Evolutionary conservation across 2,329 filamentous ascomycete species (phyloP).

Genomic region (Endoconidiophora laricicola): DNA sequence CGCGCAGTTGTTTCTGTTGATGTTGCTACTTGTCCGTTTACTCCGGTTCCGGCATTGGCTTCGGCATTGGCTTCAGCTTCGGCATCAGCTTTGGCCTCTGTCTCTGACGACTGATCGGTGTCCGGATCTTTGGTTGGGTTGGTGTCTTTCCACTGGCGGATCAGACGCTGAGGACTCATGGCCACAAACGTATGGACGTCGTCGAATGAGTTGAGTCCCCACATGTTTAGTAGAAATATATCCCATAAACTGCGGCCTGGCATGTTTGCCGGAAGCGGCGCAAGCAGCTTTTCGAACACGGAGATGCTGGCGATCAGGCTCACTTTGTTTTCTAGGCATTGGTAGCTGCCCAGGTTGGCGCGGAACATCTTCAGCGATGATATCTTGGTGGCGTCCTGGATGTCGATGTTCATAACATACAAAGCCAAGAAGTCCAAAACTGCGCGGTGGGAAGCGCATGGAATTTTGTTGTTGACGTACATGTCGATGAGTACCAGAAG

Average conservation of each 20-base stretch:
- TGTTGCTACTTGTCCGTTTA: slow-evolving; percentile 10
- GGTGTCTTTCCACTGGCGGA: slow-evolving; percentile 1
- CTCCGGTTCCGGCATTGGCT: slow-evolving; percentile 36
- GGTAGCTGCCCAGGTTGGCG: slow-evolving; percentile 16
- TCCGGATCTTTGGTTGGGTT: neutral
- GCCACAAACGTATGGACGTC: slow-evolving; percentile 63
- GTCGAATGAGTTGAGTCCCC: slow-evolving; percentile 70
- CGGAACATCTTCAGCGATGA: neutral
- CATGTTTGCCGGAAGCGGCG: slow-evolving; percentile 32
- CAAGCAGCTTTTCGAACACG: slow-evolving; percentile 42
- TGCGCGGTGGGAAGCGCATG: slow-evolving; percentile 52
- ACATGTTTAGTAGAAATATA: slow-evolving; percentile 62
- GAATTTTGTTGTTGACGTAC: slow-evolving; percentile 57
- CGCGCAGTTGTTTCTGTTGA: no score
- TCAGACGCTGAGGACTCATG: slow-evolving; percentile 13
- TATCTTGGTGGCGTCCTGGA: slow-evolving; percentile 17
- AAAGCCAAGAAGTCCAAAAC: slow-evolving; percentile 66
- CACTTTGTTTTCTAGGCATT: slow-evolving; percentile 27
- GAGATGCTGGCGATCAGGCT: slow-evolving; percentile 37
- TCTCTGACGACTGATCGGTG: neutral
- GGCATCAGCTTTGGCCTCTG: neutral
- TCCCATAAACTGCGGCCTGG: slow-evolving; percentile 81
- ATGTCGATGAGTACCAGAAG: slow-evolving; percentile 66
- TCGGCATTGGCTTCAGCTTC: slow-evolving; percentile 37
- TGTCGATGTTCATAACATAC: slow-evolving; percentile 39